These are phyloP conservation scores for Margaritispora aquatica DNA, from an alignment of 495 filamentous ascomycete species.

Conservation along the genomic window DNA sequence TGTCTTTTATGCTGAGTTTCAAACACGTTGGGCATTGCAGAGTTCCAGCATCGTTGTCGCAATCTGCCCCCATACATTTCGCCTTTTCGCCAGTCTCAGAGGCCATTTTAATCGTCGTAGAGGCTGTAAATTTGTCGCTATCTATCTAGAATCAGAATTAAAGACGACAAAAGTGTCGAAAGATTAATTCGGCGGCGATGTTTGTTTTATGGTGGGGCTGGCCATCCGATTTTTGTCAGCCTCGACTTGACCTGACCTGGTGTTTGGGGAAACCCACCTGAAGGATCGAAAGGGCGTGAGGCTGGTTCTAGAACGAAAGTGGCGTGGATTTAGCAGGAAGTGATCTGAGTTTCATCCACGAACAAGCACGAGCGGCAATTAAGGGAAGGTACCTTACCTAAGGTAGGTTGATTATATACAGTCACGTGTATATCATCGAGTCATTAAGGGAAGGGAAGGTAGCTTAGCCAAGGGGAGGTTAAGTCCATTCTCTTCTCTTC, in stretches of 20 bases:
- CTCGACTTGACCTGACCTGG: no score
- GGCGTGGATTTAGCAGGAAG: constrained; percentile 9
- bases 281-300: constrained; percentile 5
- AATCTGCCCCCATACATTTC: constrained; percentile 76
- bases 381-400: no score
- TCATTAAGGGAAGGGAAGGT: no score
- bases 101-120: constrained; percentile 30
- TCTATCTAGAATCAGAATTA: neutral
- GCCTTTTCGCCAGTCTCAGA: constrained; percentile 43
- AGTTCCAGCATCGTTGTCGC: constrained; percentile 72
- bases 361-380: no score
- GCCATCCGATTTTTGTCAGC: constrained; percentile 15
- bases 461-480: no score
- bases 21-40: constrained; percentile 94
- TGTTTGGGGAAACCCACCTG: no score
- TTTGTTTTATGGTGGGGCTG: neutral
- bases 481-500: no score
- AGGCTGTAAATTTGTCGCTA: neutral
- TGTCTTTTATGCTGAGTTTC: constrained; percentile 77
- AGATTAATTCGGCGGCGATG: neutral
- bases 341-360: no score
- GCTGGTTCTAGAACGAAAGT: neutral
- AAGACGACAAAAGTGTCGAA: constrained; percentile 2
- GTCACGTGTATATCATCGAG: no score
- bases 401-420: no score